Evolutionary conservation across 164 flowering plant genomes (phyloP).

Genomic region (Aristolochia californica): DNA sequence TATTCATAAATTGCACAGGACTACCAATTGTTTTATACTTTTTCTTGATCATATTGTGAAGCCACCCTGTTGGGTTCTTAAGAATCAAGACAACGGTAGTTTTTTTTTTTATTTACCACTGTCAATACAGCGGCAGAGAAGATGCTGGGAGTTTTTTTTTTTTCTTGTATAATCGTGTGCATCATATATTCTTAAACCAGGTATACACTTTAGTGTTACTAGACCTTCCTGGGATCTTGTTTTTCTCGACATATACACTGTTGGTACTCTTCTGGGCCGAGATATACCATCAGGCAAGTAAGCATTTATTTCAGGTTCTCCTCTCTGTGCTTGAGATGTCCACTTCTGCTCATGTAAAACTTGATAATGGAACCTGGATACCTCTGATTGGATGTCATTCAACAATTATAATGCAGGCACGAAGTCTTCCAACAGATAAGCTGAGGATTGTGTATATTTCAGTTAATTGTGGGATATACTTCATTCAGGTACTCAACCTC

Average conservation of each 20-base stretch:
- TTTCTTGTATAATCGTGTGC: background rate
- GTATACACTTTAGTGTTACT: slow-evolving; percentile 46
- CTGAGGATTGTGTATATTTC: slow-evolving; percentile 52
- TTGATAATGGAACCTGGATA: background rate
- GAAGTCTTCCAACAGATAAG: slow-evolving; percentile 81
- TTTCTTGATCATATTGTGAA: too few species aligned
- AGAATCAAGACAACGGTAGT: too few species aligned
- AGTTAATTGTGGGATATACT: slow-evolving; percentile 48
- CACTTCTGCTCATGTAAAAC: background rate
- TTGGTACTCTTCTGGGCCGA: slow-evolving; percentile 99
- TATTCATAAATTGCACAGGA: too few species aligned
- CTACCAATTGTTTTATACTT: too few species aligned
- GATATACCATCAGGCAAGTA: slow-evolving; percentile 90
- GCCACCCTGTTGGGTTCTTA: too few species aligned
- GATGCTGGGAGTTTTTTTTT: too few species aligned
- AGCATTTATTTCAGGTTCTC: background rate
- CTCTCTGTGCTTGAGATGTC: background rate
- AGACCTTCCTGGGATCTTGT: slow-evolving; percentile 83
- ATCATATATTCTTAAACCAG: slow-evolving; percentile 21
- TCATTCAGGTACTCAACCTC: slow-evolving; percentile 48
- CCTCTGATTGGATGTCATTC: too few species aligned
- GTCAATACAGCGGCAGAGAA: too few species aligned
- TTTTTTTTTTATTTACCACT: too few species aligned
- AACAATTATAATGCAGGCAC: slow-evolving; percentile 38
- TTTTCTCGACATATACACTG: slow-evolving; percentile 90